Percentiles rank a stretch among this genome's conserved stretches.
Evolutionary conservation across 176 grass and related monocot species (phyloP).

Genomic region (Ampelocalamus luodianensis): DNA sequence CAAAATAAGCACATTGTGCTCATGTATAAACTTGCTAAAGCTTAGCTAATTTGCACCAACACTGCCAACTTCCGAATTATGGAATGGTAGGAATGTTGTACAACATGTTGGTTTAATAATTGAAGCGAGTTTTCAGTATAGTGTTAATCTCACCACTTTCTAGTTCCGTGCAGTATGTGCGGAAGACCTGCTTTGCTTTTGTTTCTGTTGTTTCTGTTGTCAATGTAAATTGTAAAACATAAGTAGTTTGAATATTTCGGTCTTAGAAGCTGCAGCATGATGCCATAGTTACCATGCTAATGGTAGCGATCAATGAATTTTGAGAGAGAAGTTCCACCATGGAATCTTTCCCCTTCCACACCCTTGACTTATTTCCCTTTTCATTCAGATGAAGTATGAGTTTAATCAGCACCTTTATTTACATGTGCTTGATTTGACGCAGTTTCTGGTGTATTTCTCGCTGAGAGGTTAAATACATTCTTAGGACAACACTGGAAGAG

Average conservation of each 20-base stretch:
- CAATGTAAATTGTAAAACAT: background rate
- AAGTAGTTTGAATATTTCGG: background rate
- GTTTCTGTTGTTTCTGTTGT: background rate
- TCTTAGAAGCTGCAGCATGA: background rate
- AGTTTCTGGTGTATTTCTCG: slow-evolving; percentile 91
- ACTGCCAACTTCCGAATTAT: background rate
- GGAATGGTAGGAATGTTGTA: background rate
- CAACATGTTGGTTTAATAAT: background rate
- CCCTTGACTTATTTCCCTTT: background rate
- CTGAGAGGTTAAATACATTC: slow-evolving; percentile 77
- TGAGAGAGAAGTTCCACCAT: background rate
- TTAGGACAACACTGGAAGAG: slow-evolving; percentile 80
- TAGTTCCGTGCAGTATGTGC: background rate
- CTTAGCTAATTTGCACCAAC: background rate
- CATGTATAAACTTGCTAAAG: background rate
- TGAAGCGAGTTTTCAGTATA: background rate
- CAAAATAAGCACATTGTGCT: background rate
- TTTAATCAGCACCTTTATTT: background rate
- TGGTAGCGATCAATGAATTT: background rate
- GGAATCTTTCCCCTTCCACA: background rate
- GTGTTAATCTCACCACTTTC: background rate
- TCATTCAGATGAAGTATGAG: background rate
- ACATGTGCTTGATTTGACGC: slow-evolving; percentile 25
- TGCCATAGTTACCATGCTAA: background rate
- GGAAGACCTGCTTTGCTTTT: background rate